Conservation (phyloP, 805 yeast species). For the Candida cerambycidarum region DNA sequence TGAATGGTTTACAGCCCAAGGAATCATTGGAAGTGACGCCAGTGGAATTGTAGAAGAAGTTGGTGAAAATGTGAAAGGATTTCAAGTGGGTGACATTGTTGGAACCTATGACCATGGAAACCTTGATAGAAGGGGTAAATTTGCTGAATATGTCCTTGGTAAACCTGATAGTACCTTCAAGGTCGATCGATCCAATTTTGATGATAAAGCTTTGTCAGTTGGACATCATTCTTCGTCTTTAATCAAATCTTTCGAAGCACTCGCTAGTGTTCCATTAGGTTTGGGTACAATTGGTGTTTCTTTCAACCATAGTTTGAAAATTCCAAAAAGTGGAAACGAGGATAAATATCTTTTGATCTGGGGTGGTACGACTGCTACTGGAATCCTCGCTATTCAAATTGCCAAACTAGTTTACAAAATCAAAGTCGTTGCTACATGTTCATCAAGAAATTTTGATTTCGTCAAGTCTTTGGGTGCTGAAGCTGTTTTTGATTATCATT, state of each 20-base stretch:
- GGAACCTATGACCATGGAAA: slow-evolving; percentile 40
- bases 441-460: slow-evolving; percentile 24
- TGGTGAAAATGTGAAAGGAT: slow-evolving; percentile 19
- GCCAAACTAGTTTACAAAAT: slow-evolving; percentile 30
- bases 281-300: slow-evolving; percentile 49
- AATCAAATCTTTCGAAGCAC: slow-evolving; percentile 55
- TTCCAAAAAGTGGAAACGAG: slow-evolving; percentile 12
- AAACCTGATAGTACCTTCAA: slow-evolving; percentile 14
- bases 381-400: slow-evolving; percentile 31
- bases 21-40: slow-evolving; percentile 19
- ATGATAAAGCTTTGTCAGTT: slow-evolving; percentile 8
- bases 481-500: slow-evolving; percentile 27
- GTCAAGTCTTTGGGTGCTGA: slow-evolving; percentile 32
- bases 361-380: slow-evolving; percentile 39
- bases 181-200: slow-evolving; percentile 16
- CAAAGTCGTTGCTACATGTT: slow-evolving; percentile 29
- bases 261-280: slow-evolving; percentile 58
- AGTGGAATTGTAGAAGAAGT: slow-evolving; percentile 23
- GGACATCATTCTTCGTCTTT: slow-evolving; percentile 49
- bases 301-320: slow-evolving; percentile 19
- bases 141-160: slow-evolving; percentile 51
- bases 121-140: slow-evolving; percentile 51
- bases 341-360: slow-evolving; percentile 26
- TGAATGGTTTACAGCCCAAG: neutral
- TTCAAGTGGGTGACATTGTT: slow-evolving; percentile 20